Percentiles rank a stretch among this genome's conserved stretches.
These are phyloP conservation scores for Anacardium occidentale DNA, from an alignment of 345 rosid species.

Conservation along the genomic window DNA sequence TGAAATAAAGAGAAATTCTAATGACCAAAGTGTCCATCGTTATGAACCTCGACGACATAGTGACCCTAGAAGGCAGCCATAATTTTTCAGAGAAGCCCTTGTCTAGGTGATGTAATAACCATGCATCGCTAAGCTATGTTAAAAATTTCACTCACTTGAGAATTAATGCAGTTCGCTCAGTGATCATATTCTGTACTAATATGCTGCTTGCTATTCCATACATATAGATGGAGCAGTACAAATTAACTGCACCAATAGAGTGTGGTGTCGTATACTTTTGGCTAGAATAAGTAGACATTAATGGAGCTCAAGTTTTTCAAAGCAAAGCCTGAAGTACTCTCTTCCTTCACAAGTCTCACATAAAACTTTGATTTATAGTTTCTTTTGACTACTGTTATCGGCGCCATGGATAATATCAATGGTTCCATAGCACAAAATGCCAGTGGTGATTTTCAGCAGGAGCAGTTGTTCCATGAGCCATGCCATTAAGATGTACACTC, in stretches of 20 bases:
- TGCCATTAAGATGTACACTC: constrained; percentile 65
- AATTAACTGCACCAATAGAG: no score
- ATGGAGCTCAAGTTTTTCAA: constrained; percentile 1
- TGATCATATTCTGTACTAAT: neutral
- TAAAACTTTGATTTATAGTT: neutral
- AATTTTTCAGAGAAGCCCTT: neutral
- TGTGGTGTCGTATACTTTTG: neutral
- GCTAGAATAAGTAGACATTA: constrained; percentile 11
- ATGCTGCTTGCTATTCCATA: neutral
- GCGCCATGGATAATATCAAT: constrained; percentile 39
- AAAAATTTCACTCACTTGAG: neutral
- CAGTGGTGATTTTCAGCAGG: constrained; percentile 86
- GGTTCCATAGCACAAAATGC: constrained; percentile 52
- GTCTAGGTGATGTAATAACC: no score
- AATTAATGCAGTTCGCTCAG: neutral
- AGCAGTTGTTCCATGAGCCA: constrained; percentile 77
- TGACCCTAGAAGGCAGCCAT: neutral
- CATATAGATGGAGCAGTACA: no score
- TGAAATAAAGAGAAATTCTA: neutral
- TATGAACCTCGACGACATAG: neutral
- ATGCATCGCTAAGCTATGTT: neutral
- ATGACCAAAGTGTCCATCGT: neutral
- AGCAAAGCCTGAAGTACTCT: neutral
- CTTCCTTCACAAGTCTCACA: neutral
- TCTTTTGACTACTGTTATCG: neutral